Evolutionary conservation across 73 alveolate genomes (phyloP), one percentile per base, ranked within the genome.

Genomic region (Breviolum minutum): DNA sequence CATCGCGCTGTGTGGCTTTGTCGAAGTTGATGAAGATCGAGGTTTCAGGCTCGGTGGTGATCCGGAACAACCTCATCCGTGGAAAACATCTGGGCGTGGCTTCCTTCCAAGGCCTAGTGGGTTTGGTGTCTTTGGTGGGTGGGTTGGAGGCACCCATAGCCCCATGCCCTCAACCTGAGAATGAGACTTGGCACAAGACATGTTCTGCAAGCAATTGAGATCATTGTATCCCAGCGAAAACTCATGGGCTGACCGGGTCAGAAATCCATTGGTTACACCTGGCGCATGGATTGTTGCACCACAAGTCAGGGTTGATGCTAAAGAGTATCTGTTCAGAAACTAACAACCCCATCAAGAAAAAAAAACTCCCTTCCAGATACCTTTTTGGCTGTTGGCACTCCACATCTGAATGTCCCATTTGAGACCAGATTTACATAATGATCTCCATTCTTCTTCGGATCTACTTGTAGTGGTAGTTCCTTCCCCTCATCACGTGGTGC

Each of bases 11-110:
- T 19, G 85, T 68, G 69, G 95, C 83, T 71, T 88, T 71, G 95
- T 88, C 70, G 60, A 88, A 88, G 85, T 88, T 88, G 54, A 69
- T 32, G 95, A 88, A 88, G 70, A 88, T 64, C 71, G 95, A 30
- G n/a, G 95, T 88, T 30, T 40, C 95, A 5, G 95, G 95, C 68
- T 66, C 69, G 3, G 54, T 29, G 54, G 85, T 60, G 71, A 88
- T 70, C 54, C 95, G 95, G 77, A 88, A 88, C 60, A 88, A 84
- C 95, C 95, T 87, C 66, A n/a, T 24, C 22, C 13, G 54, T 40
- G n/a, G n/a, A n/a, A n/a, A 40, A 40, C 54, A 40, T 40, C 54
- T 40, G 54, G 1, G 77, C 24, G 24, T 13, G 11, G 17, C 24
- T 66, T 66, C 24, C 74, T 66, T 66, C 74, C 11, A 40, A 40